Evolutionary conservation across 2,329 filamentous ascomycete species (phyloP).

Genomic region (Emmonsiellopsis sp.): DNA sequence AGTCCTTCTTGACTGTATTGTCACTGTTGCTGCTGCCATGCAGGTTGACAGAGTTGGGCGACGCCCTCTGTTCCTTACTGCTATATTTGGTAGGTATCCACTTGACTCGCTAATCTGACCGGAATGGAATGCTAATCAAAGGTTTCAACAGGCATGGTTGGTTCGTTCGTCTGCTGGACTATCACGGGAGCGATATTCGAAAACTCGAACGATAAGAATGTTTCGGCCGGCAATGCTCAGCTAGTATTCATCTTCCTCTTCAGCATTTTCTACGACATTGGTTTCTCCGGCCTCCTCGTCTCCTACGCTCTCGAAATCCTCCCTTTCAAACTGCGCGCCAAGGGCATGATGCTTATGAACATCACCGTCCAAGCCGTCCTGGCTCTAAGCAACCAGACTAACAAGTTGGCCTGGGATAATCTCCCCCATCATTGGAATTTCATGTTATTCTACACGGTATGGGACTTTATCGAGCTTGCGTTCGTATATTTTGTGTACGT

Average conservation of each 20-base stretch:
- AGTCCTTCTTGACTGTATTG: conserved; percentile 20
- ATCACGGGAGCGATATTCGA: conserved; percentile 38
- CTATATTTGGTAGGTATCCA: conserved; percentile 27
- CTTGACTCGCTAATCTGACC: conserved; percentile 16
- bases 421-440: conserved; percentile 18
- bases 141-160: not conserved
- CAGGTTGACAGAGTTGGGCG: conserved; percentile 48
- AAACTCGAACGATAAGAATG: conserved; percentile 20
- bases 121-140: not conserved
- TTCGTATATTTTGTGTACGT: conserved; percentile 33
- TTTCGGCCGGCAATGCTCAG: conserved; percentile 37
- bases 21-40: conserved; percentile 46
- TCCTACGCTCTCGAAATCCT: conserved; percentile 23
- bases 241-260: conserved; percentile 41
- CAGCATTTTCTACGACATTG: conserved; percentile 22
- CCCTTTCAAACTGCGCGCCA: conserved; percentile 30
- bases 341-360: conserved; percentile 31
- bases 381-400: conserved; percentile 21
- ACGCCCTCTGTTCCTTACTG: conserved; percentile 46
- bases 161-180: conserved; percentile 19
- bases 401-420: conserved; percentile 17
- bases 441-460: conserved; percentile 16
- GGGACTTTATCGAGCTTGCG: conserved; percentile 23
- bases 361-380: conserved; percentile 49
- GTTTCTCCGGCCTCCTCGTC: conserved; percentile 20